Base-by-base conservation (phyloP, 306 rosid genomes). In the Acacia confusa region DNA sequence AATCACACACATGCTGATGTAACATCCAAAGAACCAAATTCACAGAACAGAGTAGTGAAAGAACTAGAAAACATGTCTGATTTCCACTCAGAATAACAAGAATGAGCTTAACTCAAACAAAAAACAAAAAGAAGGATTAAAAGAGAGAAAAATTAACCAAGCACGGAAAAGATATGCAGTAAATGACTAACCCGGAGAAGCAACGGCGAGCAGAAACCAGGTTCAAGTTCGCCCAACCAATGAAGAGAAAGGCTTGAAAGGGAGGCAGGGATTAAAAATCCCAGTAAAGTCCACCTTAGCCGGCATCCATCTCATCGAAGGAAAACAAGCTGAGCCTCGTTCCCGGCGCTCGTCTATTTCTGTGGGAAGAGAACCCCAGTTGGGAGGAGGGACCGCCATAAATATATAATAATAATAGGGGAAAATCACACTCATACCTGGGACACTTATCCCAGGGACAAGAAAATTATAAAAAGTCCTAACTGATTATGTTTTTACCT, bases 371-470 rank as follows among this genome's bases (percentile, higher is more conserved):
- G n/a, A 64, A 34, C 27, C 81, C 60, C 85, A 80, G 74, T 71
- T 77, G 57, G 71, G 47, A 80, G 81, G 85, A 86, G 85, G 82
- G 87, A 86, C 89, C 89, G 79, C 85, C 85, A 83, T 86, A 76
- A 52, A 63, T 65, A 38, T 19, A 64, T 63, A 63, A 71, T 58
- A 36, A 6, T 36, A 36, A 36, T 6, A 30, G 3, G 34, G 3
- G 32, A 30, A 30, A 30, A 30, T 30, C 34, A 30, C 34, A 30
- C 4, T n/a, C n/a, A n/a, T n/a, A n/a, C n/a, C n/a, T n/a, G n/a
- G n/a, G n/a, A n/a, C n/a, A n/a, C n/a, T n/a, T n/a, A n/a, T n/a
- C n/a, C n/a, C n/a, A n/a, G n/a, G n/a, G n/a, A n/a, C n/a, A n/a
- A n/a, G n/a, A n/a, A n/a, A n/a, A n/a, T n/a, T n/a, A n/a, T n/a